Evolutionary conservation across 306 rosid species (phyloP).

Genomic region (Castanopsis chinensis): DNA sequence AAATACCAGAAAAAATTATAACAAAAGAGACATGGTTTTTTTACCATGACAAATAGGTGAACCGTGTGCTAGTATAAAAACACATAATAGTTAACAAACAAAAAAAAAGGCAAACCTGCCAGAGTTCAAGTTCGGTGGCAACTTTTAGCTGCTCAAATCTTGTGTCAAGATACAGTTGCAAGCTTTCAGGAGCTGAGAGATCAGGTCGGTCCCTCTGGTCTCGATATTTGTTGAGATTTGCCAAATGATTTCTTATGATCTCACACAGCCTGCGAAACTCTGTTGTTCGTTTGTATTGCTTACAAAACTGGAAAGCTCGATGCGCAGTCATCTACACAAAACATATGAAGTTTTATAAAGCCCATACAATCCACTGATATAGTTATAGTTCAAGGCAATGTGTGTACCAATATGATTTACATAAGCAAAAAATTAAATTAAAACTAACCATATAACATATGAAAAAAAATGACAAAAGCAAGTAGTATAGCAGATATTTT

Average conservation of each 20-base stretch:
- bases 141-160: slow-evolving; percentile 96
- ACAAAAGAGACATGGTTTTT: not conserved
- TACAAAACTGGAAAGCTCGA: slow-evolving; percentile 98
- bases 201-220: slow-evolving; percentile 98
- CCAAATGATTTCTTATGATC: slow-evolving; percentile 85
- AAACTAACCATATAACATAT: not conserved
- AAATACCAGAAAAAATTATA: not conserved
- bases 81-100: not conserved
- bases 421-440: too few species aligned
- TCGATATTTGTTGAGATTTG: slow-evolving; percentile 86
- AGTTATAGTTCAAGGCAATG: not conserved
- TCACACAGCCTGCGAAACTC: slow-evolving; percentile 94
- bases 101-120: slow-evolving; percentile 65
- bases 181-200: slow-evolving; percentile 80
- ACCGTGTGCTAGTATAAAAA: not conserved
- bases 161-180: slow-evolving; percentile 91
- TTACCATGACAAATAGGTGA: not conserved
- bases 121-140: slow-evolving; percentile 91
- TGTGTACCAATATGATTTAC: not conserved
- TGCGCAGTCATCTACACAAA: slow-evolving; percentile 93
- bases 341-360: not conserved
- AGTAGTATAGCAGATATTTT: not conserved
- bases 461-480: not conserved
- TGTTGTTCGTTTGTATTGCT: slow-evolving; percentile 89
- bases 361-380: not conserved